Evolutionary conservation across 352 stramenopile genomes (phyloP).

Genomic region (Globisporangium viniferum): DNA sequence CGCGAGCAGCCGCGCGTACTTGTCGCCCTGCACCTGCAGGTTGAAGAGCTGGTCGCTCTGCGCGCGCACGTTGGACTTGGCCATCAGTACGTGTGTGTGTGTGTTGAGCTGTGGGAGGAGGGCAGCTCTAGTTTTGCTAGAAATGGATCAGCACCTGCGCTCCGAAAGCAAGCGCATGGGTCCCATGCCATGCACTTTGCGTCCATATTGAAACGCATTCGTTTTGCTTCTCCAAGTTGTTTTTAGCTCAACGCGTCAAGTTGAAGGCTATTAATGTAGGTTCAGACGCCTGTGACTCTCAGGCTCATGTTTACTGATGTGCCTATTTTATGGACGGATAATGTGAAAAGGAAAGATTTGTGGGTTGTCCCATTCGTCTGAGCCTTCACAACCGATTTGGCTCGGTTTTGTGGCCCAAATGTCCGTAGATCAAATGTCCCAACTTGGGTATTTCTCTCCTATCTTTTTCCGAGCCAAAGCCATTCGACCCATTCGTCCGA

Average conservation of each 20-base stretch:
- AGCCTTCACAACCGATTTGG: too few species aligned
- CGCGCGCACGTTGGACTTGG: constrained; percentile 59
- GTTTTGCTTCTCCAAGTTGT: neutral
- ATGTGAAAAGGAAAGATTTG: too few species aligned
- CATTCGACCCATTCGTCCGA: too few species aligned
- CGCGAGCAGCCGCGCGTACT: constrained; percentile 65
- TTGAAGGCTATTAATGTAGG: neutral
- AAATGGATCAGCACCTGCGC: neutral
- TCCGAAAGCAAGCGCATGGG: neutral
- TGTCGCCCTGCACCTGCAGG: constrained; percentile 78
- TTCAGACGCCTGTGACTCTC: neutral
- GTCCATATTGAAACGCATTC: neutral
- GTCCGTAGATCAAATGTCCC: too few species aligned
- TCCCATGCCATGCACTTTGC: neutral
- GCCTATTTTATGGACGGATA: too few species aligned
- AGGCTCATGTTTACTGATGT: too few species aligned
- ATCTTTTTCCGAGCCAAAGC: too few species aligned
- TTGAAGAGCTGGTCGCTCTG: constrained; percentile 83
- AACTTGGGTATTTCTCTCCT: too few species aligned
- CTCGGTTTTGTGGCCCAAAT: too few species aligned
- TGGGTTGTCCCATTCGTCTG: too few species aligned
- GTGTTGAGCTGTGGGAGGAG: neutral
- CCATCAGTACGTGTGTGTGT: constrained; percentile 24
- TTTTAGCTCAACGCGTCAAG: neutral
- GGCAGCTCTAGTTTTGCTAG: neutral